Base-by-base conservation (phyloP, 495 filamentous ascomycete genomes). In the Xylaria castorea region DNA sequence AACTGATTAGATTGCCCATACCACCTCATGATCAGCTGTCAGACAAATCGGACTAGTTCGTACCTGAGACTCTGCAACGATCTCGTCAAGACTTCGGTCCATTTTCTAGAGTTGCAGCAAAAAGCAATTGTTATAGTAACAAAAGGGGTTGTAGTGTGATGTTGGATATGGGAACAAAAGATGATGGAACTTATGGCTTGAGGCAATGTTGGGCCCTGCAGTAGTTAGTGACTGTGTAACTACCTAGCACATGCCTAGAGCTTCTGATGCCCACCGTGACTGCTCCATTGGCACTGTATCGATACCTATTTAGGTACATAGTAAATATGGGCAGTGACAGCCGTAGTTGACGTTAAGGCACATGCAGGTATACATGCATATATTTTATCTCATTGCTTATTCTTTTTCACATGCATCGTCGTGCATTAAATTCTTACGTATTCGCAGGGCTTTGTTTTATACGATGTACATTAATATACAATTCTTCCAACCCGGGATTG, bases 81-180 rank as follows among this genome's bases (percentile, higher is more conserved):
- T 93, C 80, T 96, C 93, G 80, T 95, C 93, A 60, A 96, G 87
- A 78, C 90, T 91, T 79, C 92, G 91, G 82, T 96, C 93, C 89
- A 96, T 94, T 71, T 66, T 75, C 57, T 57, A 3, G 16, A 3
- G 20, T n/a, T 34, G 48, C 4, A 5, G 9, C 5, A 71, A 40
- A 18, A 53, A 38, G 46, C 30, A 44, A 44, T 40, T 44, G 50
- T 40, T 0, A n/a, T n/a, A n/a, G n/a, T n/a, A 22, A 25, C 8
- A 9, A 40, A 48, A 11, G 14, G 34, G 25, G n/a, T 53, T 34
- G 64, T 20, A 14, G 46, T 27, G 30, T 5, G 46, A 38, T 22
- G 65, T 25, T 53, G n/a, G 32, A 67, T 57, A 9, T 55, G 14
- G 36, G 5, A 67, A 68, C 20, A 36, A 42, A 53, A 53, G 20